Evolutionary conservation across 2,329 filamentous ascomycete species (phyloP).

Genomic region (Xylariaceae sp.): DNA sequence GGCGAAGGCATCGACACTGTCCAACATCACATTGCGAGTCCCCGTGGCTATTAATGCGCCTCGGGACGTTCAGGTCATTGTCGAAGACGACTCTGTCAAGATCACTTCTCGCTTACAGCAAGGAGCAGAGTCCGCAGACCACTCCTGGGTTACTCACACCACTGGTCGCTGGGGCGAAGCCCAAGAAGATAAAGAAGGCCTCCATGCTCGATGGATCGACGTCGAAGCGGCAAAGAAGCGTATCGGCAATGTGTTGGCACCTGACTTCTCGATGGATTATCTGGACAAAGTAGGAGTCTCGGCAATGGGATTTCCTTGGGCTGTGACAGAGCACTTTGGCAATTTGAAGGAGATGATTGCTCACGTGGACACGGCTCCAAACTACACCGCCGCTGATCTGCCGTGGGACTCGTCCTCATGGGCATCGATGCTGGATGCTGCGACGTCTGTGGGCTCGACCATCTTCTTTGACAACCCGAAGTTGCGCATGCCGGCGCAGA

Average conservation of each 20-base stretch:
- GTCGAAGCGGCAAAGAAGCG: slow-evolving; percentile 26
- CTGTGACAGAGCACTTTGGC: slow-evolving; percentile 35
- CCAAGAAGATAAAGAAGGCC: not conserved
- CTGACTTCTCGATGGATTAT: slow-evolving; percentile 36
- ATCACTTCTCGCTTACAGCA: slow-evolving; percentile 31
- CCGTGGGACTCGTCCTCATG: slow-evolving; percentile 6
- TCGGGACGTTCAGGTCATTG: slow-evolving; percentile 35
- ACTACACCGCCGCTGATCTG: slow-evolving; percentile 27
- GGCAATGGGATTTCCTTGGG: slow-evolving; percentile 41
- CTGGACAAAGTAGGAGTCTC: slow-evolving; percentile 37
- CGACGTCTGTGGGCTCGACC: slow-evolving; percentile 39
- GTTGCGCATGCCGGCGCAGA: slow-evolving; percentile 32
- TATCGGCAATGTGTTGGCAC: slow-evolving; percentile 24
- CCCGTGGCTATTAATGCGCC: slow-evolving; percentile 34
- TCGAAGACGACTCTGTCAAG: slow-evolving; percentile 28
- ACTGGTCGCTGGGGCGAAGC: slow-evolving; percentile 13
- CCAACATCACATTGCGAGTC: slow-evolving; percentile 32
- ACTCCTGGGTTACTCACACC: slow-evolving; percentile 33
- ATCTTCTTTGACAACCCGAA: slow-evolving; percentile 35
- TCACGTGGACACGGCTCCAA: slow-evolving; percentile 33
- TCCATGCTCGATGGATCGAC: slow-evolving; percentile 13
- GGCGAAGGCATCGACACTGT: slow-evolving; percentile 26
- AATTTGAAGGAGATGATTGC: slow-evolving; percentile 38
- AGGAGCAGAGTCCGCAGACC: slow-evolving; percentile 1
- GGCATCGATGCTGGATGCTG: slow-evolving; percentile 38